Evolutionary conservation across 805 yeast species (phyloP).

Genomic region (Lachancea dasiensis): DNA sequence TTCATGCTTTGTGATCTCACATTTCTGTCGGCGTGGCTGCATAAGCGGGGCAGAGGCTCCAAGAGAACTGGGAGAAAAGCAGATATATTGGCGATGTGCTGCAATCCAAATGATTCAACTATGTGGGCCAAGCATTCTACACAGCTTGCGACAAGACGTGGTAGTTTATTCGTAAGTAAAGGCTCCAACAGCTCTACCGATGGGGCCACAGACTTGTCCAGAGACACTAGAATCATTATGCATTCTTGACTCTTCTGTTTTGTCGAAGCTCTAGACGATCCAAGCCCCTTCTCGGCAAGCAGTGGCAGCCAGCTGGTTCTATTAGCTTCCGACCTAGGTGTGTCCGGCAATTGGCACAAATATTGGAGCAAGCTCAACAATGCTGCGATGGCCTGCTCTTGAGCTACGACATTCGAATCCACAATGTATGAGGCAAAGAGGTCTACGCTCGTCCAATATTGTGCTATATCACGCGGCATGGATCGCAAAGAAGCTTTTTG

Average conservation of each 20-base stretch:
- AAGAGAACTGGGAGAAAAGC: constrained; percentile 59
- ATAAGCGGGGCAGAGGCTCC: constrained; percentile 64
- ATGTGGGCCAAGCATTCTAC: constrained; percentile 52
- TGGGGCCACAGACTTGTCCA: constrained; percentile 58
- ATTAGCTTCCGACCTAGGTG: constrained; percentile 8
- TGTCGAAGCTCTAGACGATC: constrained; percentile 70
- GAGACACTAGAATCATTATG: constrained; percentile 56
- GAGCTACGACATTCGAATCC: constrained; percentile 88
- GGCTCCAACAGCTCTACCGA: constrained; percentile 60
- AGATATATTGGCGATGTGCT: constrained; percentile 16
- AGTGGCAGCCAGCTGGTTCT: constrained; percentile 22
- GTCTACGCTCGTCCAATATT: constrained; percentile 48
- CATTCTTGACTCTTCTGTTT: constrained; percentile 60
- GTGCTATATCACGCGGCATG: constrained; percentile 47
- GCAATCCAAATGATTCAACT: constrained; percentile 32
- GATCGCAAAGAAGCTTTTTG: constrained; percentile 9
- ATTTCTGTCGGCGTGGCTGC: constrained; percentile 78
- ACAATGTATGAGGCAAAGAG: constrained; percentile 51
- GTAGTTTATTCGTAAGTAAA: constrained; percentile 53
- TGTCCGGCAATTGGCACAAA: constrained; percentile 40
- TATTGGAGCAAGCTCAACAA: constrained; percentile 48
- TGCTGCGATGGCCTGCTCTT: constrained; percentile 68
- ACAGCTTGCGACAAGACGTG: constrained; percentile 72
- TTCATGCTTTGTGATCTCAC: constrained; percentile 75
- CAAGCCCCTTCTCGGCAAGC: constrained; percentile 76